A percentile compares a stretch with the other conserved stretches of the same genome.
phyloP scores from a whole-genome alignment of 2,329 filamentous ascomycete genomes.

The Chrysosporium queenslandicum region DNA sequence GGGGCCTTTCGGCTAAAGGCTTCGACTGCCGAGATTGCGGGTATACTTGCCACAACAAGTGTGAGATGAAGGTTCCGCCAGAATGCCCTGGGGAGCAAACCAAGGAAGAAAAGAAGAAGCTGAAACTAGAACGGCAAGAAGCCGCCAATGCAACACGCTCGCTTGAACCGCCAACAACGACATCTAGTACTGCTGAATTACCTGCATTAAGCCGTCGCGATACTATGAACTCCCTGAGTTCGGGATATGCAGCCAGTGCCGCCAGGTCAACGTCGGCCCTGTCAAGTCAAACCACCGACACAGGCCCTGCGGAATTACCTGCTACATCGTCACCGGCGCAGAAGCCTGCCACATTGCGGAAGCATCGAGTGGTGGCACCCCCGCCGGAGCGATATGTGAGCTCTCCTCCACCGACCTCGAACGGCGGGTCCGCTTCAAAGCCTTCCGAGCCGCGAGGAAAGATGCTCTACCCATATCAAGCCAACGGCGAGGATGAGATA shows the following conservation, averaged over 20 bases:
- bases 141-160: constrained; percentile 51
- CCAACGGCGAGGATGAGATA: constrained; percentile 69
- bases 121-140: constrained; percentile 77
- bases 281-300: constrained; percentile 42
- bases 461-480: constrained; percentile 84
- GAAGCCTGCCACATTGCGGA: constrained; percentile 38
- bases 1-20: constrained; percentile 92
- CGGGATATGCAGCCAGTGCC: constrained; percentile 65
- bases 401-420: constrained; percentile 43
- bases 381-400: constrained; percentile 73
- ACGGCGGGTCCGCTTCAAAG: constrained; percentile 18
- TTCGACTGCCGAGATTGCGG: constrained; percentile 94
- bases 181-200: constrained; percentile 45
- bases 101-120: constrained; percentile 91
- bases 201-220: constrained; percentile 66
- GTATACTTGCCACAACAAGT: constrained; percentile 97
- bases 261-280: constrained; percentile 62
- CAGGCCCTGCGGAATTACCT: constrained; percentile 35
- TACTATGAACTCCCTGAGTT: constrained; percentile 83
- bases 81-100: constrained; percentile 88
- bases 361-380: constrained; percentile 72
- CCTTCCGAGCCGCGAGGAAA: constrained; percentile 58
- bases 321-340: constrained; percentile 29
- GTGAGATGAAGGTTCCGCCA: constrained; percentile 95
- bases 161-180: constrained; percentile 24